phyloP scores from a whole-genome alignment of 2,329 filamentous ascomycete genomes.

The Arthroderma sp. region DNA sequence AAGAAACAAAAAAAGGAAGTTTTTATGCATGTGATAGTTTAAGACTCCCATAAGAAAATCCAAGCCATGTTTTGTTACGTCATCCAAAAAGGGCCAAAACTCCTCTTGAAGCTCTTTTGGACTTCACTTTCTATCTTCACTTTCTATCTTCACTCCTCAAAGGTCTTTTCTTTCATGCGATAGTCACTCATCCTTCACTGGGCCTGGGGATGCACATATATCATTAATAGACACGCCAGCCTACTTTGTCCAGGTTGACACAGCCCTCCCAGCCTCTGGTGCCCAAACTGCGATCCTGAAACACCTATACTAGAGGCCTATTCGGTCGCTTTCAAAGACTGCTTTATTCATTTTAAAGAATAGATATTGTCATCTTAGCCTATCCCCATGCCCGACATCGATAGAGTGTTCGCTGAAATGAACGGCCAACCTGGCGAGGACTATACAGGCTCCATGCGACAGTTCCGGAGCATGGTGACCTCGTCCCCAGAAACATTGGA shows the following conservation, averaged over 20 bases:
- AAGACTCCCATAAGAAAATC: background rate
- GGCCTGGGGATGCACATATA: background rate
- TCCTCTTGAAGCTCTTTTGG: background rate
- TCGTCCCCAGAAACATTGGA: background rate
- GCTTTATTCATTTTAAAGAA: background rate
- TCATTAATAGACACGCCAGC: background rate
- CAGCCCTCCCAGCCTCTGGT: background rate
- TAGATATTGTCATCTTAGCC: no score
- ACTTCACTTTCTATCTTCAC: background rate
- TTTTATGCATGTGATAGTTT: background rate
- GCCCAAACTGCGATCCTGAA: background rate
- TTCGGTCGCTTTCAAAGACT: background rate
- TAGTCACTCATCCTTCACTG: background rate
- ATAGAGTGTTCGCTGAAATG: constrained; percentile 7
- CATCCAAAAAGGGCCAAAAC: background rate
- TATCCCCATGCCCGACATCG: constrained; percentile 11
- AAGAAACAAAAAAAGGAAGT: background rate
- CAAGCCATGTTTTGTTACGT: background rate
- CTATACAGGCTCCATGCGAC: background rate
- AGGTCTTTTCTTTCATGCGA: background rate
- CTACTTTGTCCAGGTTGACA: background rate
- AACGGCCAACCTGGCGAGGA: background rate
- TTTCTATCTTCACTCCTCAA: background rate
- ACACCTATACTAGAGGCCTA: background rate
- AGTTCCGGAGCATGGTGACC: background rate